Evolutionary conservation across 495 filamentous ascomycete genomes (phyloP).

Genomic region (Monascus purpureus): DNA sequence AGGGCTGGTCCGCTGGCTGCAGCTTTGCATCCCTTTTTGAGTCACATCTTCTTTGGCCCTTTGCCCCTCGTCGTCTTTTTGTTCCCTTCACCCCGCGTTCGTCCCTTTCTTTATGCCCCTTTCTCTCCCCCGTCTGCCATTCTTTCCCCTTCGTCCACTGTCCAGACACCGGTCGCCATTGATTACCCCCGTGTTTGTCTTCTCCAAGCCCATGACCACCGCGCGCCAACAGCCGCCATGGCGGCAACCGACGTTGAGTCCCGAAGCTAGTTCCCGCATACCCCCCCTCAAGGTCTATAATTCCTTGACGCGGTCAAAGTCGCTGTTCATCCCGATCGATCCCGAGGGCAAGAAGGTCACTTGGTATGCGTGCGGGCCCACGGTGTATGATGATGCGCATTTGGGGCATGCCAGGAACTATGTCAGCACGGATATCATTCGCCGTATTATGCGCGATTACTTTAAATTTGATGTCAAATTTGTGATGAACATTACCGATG

Average conservation of each 20-base stretch:
- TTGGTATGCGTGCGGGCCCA: slow-evolving; percentile 90
- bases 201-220: slow-evolving; percentile 10
- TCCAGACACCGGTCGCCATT: slow-evolving; percentile 8
- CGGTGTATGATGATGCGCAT: slow-evolving; percentile 85
- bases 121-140: slow-evolving; percentile 8
- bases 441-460: slow-evolving; percentile 73
- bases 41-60: slow-evolving; percentile 1
- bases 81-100: too few relatives aligned
- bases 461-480: slow-evolving; percentile 78
- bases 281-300: slow-evolving; percentile 47
- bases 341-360: slow-evolving; percentile 50
- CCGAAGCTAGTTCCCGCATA: slow-evolving; percentile 16
- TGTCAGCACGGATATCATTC: slow-evolving; percentile 85
- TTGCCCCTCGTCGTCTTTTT: slow-evolving; percentile 11
- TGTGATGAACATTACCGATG: slow-evolving; percentile 93
- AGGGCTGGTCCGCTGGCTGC: slow-evolving; percentile 6
- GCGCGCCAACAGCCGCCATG: slow-evolving; percentile 36
- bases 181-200: slow-evolving; percentile 1
- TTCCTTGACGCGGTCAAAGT: slow-evolving; percentile 59
- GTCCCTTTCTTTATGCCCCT: slow-evolving; percentile 17
- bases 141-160: slow-evolving; percentile 8
- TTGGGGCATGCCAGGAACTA: slow-evolving; percentile 89
- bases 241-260: slow-evolving; percentile 23
- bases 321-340: slow-evolving; percentile 63
- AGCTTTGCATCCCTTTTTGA: slow-evolving; percentile 7